Evolutionary conservation across 176 grass and related monocot genomes (phyloP), one percentile per base, ranked within the genome.

Genomic region (Pharus latifolius): DNA sequence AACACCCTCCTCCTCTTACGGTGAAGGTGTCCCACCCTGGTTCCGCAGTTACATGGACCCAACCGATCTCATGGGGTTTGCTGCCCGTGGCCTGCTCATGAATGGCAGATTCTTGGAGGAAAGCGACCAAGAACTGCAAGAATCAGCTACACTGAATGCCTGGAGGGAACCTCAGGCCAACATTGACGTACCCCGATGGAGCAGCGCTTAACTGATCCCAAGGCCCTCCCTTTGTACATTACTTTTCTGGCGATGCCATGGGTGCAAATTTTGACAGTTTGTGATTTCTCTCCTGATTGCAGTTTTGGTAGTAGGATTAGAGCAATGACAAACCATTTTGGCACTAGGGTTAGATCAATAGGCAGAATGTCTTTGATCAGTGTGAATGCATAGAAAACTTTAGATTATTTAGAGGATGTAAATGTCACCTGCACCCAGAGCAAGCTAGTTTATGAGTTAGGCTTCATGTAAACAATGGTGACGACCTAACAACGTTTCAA

Each of bases 61-160:
- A 20, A 78, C 79, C 20, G 90, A 94, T 75, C 59, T 91, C 27
- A 88, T 94, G 95, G 84, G 87, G 43, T 99, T 99, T 12, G 84
- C 90, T 8, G 87, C 87, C 2, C 78, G 90, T 54, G 95, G 95
- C 62, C 42, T 99, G 69, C 52, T 94, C 56, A 80, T 64, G 44
- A 86, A 91, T 56, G 63, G 68, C 45, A 93, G 72, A n/a, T 85
- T 85, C 34, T 38, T 72, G 65, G 82, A 86, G 16, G 63, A 70
- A 47, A 75, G 75, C 13, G 59, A 24, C 64, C 60, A 58, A 19
- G 42, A 56, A 43, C 40, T 70, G 6, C 74, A 60, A 26, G 56
- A 68, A 13, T 38, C 31, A 1, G 18, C 12, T 24, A 56, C 43
- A 43, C 23, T 86, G 11, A 74, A 74, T 14, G 32, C 57, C 23